Evolutionary conservation across 75 land plant genomes (phyloP), one percentile per base, ranked within the genome.

Genomic region (Pinus tabuliformis): DNA sequence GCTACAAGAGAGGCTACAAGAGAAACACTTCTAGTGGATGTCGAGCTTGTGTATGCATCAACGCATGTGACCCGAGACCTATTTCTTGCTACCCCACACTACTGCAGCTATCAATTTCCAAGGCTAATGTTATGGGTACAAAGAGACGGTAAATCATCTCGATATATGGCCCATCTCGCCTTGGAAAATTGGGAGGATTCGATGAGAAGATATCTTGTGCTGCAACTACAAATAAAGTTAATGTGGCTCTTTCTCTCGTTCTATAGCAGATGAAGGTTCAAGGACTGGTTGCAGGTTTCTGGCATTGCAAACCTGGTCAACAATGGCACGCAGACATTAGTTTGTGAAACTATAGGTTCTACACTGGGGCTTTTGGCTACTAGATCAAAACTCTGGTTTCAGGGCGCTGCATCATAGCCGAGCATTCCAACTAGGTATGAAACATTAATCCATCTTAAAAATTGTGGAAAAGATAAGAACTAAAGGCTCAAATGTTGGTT

Each of bases 241-340:
- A n/a, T n/a, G 9, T 26, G 2, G 17, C 45, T 52, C 57, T 59
- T 68, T 66, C 84, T 36, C 52, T 79, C 21, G 33, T 77, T 28
- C 77, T 28, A 76, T 86, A 21, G 88, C 88, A 52, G 88, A 86
- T 77, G 88, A 86, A 70, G 88, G 88, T 57, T 84, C 88, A 9
- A 75, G 86, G 22, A 86, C 86, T 20, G 86, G 86, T 73, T 86
- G 24, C 80, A 80, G 73, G 86, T 86, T 22, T 72, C 86, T n/a
- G 54, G 79, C 56, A 42, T 86, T 28, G 87, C 70, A 58, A 86
- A 70, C 3, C 80, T 83, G 4, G 60, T 86, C 54, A 75, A 77
- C 64, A 77, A 62, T 66, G 45, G 45, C 9, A 26, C 28, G 24
- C 26, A 58, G 74, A 15, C 58, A 24, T 39, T 36, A 13, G 15